Conservation (phyloP, 1,284 basidiomycete species). For the Golubevia pallescens region DNA sequence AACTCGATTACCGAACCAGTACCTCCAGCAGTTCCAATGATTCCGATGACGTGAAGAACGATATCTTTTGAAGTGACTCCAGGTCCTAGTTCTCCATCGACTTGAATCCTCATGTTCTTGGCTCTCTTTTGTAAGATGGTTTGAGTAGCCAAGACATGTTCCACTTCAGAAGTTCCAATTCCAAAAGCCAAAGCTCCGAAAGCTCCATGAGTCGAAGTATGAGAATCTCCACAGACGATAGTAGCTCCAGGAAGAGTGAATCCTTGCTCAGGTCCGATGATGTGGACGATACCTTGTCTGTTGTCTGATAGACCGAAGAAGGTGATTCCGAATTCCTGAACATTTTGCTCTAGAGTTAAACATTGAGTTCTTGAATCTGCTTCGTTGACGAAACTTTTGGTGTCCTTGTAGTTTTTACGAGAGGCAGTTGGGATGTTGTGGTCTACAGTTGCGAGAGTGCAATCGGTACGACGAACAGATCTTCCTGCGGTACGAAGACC, state of each 20-base stretch:
- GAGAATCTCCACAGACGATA: slow-evolving; percentile 62
- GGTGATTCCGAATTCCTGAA: slow-evolving; percentile 59
- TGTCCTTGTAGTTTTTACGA: slow-evolving; percentile 54
- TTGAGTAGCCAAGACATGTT: slow-evolving; percentile 62
- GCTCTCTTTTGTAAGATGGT: slow-evolving; percentile 58
- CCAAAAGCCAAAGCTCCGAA: slow-evolving; percentile 62
- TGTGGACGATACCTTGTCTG: slow-evolving; percentile 62
- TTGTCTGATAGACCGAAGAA: slow-evolving; percentile 60
- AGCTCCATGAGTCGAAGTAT: slow-evolving; percentile 62
- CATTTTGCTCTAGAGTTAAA: slow-evolving; percentile 59
- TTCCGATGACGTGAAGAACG: slow-evolving; percentile 58
- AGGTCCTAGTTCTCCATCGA: slow-evolving; percentile 52
- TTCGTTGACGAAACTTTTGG: slow-evolving; percentile 55
- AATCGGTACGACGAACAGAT: slow-evolving; percentile 52
- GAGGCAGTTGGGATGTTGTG: slow-evolving; percentile 62
- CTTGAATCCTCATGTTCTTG: slow-evolving; percentile 61
- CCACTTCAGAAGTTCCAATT: slow-evolving; percentile 62
- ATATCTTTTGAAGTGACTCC: slow-evolving; percentile 63
- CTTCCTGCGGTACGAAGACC: slow-evolving; percentile 52
- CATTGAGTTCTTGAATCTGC: slow-evolving; percentile 58
- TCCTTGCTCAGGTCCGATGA: slow-evolving; percentile 60
- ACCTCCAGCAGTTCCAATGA: slow-evolving; percentile 62
- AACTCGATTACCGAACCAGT: slow-evolving; percentile 60
- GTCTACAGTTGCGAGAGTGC: slow-evolving; percentile 62
- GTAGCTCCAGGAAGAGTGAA: slow-evolving; percentile 60